phyloP scores from a whole-genome alignment of 306 rosid genomes.

The Vigna radiata region DNA sequence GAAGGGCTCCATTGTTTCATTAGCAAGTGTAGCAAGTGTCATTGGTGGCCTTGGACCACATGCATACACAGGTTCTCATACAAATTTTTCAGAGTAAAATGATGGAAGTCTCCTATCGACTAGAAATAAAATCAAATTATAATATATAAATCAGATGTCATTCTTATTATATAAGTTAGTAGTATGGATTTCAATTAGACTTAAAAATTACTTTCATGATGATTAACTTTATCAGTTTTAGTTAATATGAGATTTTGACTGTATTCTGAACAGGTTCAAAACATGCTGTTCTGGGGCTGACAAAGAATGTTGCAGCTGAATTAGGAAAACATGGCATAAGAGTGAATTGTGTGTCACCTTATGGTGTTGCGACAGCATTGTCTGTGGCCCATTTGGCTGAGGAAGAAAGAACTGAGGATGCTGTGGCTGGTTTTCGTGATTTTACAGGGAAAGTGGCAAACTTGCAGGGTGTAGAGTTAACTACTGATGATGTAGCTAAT shows the following conservation, averaged over 20 bases:
- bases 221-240: no score
- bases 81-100: no score
- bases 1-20: constrained; percentile 80
- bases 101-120: no score
- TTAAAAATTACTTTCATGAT: no score
- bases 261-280: constrained; percentile 56
- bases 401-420: constrained; percentile 73
- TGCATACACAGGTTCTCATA: constrained; percentile 60
- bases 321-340: constrained; percentile 63
- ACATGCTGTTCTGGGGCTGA: constrained; percentile 82
- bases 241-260: no score
- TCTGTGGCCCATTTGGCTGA: constrained; percentile 71
- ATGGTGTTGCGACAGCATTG: constrained; percentile 59
- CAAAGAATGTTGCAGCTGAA: constrained; percentile 86
- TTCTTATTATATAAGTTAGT: no score
- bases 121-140: no score
- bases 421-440: constrained; percentile 47
- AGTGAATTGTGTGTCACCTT: constrained; percentile 77
- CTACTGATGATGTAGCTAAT: constrained; percentile 78
- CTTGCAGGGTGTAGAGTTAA: constrained; percentile 73
- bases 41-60: constrained; percentile 70
- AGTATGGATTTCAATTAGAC: no score
- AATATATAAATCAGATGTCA: no score
- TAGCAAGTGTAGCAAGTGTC: constrained; percentile 60
- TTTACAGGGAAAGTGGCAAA: constrained; percentile 59